Conservation (phyloP, 1,284 basidiomycete genomes). For the Boletus smithii region DNA sequence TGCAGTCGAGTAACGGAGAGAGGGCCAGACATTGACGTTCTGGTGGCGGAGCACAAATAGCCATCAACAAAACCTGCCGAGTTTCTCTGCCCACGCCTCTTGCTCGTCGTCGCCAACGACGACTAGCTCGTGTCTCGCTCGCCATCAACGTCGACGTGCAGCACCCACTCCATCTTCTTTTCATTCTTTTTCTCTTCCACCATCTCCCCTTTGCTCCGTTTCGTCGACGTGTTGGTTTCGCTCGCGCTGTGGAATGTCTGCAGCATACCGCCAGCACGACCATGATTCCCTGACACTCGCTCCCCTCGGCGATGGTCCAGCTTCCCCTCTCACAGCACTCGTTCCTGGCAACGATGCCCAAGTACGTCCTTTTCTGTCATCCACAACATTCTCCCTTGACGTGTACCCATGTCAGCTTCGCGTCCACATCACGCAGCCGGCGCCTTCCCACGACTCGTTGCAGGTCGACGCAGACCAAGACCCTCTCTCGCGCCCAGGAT, state of each 20-base stretch:
- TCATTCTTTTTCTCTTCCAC: no score
- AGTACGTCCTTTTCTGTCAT: slow-evolving; percentile 7
- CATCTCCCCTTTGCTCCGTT: no score
- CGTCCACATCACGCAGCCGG: slow-evolving; percentile 25
- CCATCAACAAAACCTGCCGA: slow-evolving; percentile 22
- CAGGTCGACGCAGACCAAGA: slow-evolving; percentile 33
- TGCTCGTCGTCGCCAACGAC: slow-evolving; percentile 34
- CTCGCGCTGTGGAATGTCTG: slow-evolving; percentile 28
- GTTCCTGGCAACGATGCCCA: slow-evolving; percentile 9
- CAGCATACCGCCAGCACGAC: slow-evolving; percentile 21
- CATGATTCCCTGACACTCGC: no score
- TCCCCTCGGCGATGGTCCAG: no score
- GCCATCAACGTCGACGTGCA: no score
- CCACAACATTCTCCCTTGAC: background rate
- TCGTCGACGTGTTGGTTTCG: no score
- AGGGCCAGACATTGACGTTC: no score
- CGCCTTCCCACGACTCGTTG: slow-evolving; percentile 20
- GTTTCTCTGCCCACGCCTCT: slow-evolving; percentile 34
- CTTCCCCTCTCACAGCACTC: no score
- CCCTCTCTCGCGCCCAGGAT: slow-evolving; percentile 49
- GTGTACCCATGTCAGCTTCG: slow-evolving; percentile 19
- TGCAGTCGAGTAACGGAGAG: no score
- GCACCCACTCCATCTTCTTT: background rate
- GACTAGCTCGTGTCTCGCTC: slow-evolving; percentile 26
- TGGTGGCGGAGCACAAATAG: slow-evolving; percentile 26